These are phyloP conservation scores for Aureoboletus auriporus DNA, from an alignment of 768 basidiomycete genomes.

Conservation along the genomic window DNA sequence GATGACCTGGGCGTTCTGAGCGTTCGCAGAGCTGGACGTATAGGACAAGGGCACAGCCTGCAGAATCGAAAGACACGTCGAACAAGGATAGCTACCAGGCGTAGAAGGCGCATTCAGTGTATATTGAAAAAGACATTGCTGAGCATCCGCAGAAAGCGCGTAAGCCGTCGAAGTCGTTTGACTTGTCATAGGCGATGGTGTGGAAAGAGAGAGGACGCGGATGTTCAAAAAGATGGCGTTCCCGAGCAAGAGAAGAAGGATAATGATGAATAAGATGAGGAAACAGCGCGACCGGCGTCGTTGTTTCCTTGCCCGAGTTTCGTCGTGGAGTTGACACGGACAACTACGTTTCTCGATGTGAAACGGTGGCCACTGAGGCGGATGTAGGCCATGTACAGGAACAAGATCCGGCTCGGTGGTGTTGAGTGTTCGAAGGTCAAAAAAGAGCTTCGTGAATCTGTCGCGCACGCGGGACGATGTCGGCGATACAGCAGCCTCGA, in stretches of 20 bases:
- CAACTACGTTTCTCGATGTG: constrained; percentile 34
- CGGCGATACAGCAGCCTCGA: constrained; percentile 20
- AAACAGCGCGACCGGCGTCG: constrained; percentile 30
- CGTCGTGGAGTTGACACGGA: constrained; percentile 22
- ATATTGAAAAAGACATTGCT: constrained; percentile 45
- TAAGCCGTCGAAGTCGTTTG: constrained; percentile 23
- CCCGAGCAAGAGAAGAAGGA: constrained; percentile 42
- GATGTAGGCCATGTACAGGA: constrained; percentile 20
- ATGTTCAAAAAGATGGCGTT: constrained; percentile 37
- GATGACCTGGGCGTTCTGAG: constrained; percentile 31
- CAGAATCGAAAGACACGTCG: constrained; percentile 40
- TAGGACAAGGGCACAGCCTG: constrained; percentile 36
- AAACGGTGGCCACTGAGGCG: constrained; percentile 37
- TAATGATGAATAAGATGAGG: constrained; percentile 32
- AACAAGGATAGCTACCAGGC: constrained; percentile 44
- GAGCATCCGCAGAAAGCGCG: constrained; percentile 35
- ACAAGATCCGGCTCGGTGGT: constrained; percentile 21
- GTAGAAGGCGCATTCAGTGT: constrained; percentile 40
- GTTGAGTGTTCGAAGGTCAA: constrained; percentile 31
- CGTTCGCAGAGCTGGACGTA: constrained; percentile 24
- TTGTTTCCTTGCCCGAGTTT: constrained; percentile 22
- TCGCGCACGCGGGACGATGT: constrained; percentile 25
- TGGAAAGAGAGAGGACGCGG: constrained; percentile 26
- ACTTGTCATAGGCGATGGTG: constrained; percentile 10
- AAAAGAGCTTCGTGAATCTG: constrained; percentile 35